These are phyloP conservation scores for Diplogelasinospora grovesii DNA, from an alignment of 495 filamentous ascomycete species.

Conservation along the genomic window DNA sequence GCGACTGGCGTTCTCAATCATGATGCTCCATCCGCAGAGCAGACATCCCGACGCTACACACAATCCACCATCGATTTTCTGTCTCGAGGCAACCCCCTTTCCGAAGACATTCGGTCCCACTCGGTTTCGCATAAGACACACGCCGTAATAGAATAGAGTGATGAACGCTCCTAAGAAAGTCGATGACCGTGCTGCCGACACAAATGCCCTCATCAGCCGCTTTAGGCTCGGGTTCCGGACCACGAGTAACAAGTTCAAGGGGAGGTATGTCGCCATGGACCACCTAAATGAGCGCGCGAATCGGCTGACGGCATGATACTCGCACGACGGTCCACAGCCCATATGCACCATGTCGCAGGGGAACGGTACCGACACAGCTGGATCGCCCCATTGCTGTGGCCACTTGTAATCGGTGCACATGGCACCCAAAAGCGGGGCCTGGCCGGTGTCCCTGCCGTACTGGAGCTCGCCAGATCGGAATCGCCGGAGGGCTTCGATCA, in stretches of 20 bases:
- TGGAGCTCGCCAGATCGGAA: constrained; percentile 56
- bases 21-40: constrained; percentile 78
- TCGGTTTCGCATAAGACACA: constrained; percentile 77
- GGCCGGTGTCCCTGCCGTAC: constrained; percentile 75
- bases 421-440: constrained; percentile 59
- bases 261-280: constrained; percentile 74
- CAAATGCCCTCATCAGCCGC: constrained; percentile 41
- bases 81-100: constrained; percentile 32
- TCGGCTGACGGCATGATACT: constrained; percentile 65
- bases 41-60: constrained; percentile 71
- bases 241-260: constrained; percentile 64
- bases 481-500: constrained; percentile 67
- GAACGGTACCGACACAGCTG: constrained; percentile 62
- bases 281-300: constrained; percentile 67
- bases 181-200: constrained; percentile 64
- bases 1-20: constrained; percentile 62
- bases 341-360: constrained; percentile 88
- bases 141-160: constrained; percentile 77
- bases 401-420: constrained; percentile 71
- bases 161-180: constrained; percentile 81
- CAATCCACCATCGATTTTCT: constrained; percentile 51
- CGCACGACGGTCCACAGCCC: constrained; percentile 69
- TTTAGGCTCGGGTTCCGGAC: constrained; percentile 44
- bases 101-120: constrained; percentile 65
- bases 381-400: constrained; percentile 72